Evolutionary conservation across 2,329 filamentous ascomycete genomes (phyloP).

Genomic region (Colletotrichum destructivum): DNA sequence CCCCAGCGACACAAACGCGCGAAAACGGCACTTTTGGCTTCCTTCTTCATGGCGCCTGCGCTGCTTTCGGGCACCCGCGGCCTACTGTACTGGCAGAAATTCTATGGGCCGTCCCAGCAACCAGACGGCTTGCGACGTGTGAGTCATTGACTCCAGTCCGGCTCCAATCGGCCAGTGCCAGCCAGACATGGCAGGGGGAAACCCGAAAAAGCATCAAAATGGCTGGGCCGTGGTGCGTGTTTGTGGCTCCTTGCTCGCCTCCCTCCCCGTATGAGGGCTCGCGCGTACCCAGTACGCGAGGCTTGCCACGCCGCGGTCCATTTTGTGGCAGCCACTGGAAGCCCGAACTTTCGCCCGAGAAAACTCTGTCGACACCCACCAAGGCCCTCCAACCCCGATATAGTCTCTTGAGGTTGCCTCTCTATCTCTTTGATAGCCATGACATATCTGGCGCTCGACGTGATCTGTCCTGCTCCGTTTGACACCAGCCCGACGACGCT

Average conservation of each 20-base stretch:
- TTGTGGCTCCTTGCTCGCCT: conserved; percentile 8
- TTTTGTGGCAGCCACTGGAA: conserved; percentile 19
- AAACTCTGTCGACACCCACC: conserved; percentile 37
- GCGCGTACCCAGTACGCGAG: conserved; percentile 39
- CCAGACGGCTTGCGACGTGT: conserved; percentile 42
- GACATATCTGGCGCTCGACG: background rate
- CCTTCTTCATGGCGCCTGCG: conserved; percentile 21
- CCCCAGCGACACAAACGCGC: conserved; percentile 19
- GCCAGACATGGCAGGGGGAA: conserved; percentile 26
- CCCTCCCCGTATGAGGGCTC: conserved; percentile 14
- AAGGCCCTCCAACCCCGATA: background rate
- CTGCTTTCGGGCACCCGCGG: conserved; percentile 39
- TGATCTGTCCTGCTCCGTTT: background rate
- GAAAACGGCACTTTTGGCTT: conserved; percentile 29
- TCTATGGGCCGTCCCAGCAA: conserved; percentile 35
- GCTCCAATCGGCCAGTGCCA: conserved; percentile 36
- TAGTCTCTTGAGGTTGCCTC: background rate
- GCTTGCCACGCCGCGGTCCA: conserved; percentile 40
- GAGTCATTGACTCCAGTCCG: conserved; percentile 42
- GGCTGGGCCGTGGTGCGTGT: conserved; percentile 34
- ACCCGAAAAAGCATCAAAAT: conserved; percentile 31
- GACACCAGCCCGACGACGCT: conserved; percentile 10
- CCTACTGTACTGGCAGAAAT: conserved; percentile 30
- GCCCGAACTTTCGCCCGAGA: conserved; percentile 29
- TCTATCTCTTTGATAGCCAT: background rate